Evolutionary conservation across 176 grass and related monocot species (phyloP), one percentile per base, ranked within the genome.

Genomic region (Aegilops bicornis): DNA sequence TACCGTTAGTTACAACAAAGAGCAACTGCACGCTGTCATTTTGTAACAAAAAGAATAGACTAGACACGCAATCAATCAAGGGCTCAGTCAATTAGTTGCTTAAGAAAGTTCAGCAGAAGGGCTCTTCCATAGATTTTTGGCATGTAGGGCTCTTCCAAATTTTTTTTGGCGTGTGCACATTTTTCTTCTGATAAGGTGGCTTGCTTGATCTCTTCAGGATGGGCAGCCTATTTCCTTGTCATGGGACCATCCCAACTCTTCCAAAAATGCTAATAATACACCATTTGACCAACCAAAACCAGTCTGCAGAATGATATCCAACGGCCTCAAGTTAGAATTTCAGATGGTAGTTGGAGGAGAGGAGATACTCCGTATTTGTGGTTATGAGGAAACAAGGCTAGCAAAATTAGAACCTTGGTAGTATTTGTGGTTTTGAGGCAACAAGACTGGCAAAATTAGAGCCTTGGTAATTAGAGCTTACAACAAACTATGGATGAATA

Each of bases 221-320:
- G 61, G 35, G 32, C 90, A 94, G 10, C 24, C 72, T 50, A 96
- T 88, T 79, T 86, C 82, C 78, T 84, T 94, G 64, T 92, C 79
- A 54, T 7, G 82, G 47, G 97, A 89, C 97, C 97, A 98, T 33
- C 97, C 97, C 86, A 96, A 94, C 59, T 96, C 87, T 80, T 98
- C 97, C 79, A 98, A 88, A 82, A 98, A 98, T 64, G 91, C 75
- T 45, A 98, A 71, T 40, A 96, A 62, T 50, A 98, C 97, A 65
- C 94, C 97, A 63, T 98, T 98, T 39, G 97, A 96, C 97, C 97
- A 98, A 86, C 97, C 97, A 90, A 98, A 98, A 80, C 97, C 97
- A 83, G 97, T 98, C 97, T 98, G 87, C 82, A 15, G 54, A 54
- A 83, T 56, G 56, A 87, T 33, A 19, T 54, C 13, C 36, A 78